Evolutionary conservation across 2,329 filamentous ascomycete genomes (phyloP).

Genomic region (Elsinoe perseae): DNA sequence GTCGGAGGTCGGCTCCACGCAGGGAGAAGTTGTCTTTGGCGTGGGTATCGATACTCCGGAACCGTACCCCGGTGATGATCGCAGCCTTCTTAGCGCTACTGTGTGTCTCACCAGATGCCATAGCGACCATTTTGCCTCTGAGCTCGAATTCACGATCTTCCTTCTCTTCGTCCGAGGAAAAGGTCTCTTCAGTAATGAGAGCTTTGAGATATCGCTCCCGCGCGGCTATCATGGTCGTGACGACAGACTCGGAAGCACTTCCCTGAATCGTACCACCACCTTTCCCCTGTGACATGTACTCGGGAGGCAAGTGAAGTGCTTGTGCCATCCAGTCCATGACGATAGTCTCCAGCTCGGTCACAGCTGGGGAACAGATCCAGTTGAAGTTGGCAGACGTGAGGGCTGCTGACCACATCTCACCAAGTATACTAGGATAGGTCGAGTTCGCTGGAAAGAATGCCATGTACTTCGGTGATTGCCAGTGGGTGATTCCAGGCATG

Average conservation of each 20-base stretch:
- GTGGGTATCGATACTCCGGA: slow-evolving; percentile 56
- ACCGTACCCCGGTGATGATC: slow-evolving; percentile 77
- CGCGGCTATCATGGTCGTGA: slow-evolving; percentile 80
- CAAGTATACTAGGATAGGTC: slow-evolving; percentile 77
- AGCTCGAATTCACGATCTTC: slow-evolving; percentile 63
- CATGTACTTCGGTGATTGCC: slow-evolving; percentile 92
- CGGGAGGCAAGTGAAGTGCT: slow-evolving; percentile 63
- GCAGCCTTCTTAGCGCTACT: slow-evolving; percentile 82
- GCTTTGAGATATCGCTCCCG: slow-evolving; percentile 71
- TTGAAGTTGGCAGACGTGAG: slow-evolving; percentile 92
- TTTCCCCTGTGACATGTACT: slow-evolving; percentile 63
- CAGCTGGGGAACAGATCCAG: slow-evolving; percentile 88
- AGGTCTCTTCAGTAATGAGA: slow-evolving; percentile 44
- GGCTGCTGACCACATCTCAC: slow-evolving; percentile 83
- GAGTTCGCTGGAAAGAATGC: slow-evolving; percentile 84
- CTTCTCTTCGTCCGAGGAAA: slow-evolving; percentile 45
- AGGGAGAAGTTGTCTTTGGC: slow-evolving; percentile 60
- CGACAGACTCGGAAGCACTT: slow-evolving; percentile 76
- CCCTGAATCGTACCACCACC: slow-evolving; percentile 95
- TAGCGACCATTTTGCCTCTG: slow-evolving; percentile 65
- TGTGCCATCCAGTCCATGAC: slow-evolving; percentile 87
- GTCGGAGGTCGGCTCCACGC: slow-evolving; percentile 55
- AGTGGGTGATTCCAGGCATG: slow-evolving; percentile 86
- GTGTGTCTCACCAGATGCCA: slow-evolving; percentile 73
- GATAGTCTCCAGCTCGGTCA: slow-evolving; percentile 88